A percentile compares a stretch with the other conserved stretches of the same genome.
These are phyloP conservation scores for Candida succiphila DNA, from an alignment of 805 yeast genomes.

Conservation along the genomic window DNA sequence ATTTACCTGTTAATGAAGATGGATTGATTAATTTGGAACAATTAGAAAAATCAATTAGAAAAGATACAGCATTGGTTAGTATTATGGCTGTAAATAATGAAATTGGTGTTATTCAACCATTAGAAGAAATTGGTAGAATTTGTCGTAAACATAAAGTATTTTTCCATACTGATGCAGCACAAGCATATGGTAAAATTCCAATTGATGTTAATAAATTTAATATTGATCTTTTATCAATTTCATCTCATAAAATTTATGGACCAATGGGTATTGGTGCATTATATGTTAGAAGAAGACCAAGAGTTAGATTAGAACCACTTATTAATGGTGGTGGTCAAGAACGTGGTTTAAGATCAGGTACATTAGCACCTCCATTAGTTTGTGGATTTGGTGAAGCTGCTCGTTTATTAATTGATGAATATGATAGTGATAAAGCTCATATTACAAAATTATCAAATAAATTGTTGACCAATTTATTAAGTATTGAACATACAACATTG, in stretches of 20 bases:
- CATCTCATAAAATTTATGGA: slow-evolving; percentile 95
- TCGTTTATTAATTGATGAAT: slow-evolving; percentile 65
- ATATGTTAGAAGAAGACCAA: slow-evolving; percentile 93
- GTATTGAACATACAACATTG: slow-evolving; percentile 80
- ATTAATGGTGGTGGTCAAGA: slow-evolving; percentile 99
- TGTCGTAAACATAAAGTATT: slow-evolving; percentile 85
- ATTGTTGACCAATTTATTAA: slow-evolving; percentile 60
- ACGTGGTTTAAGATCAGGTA: slow-evolving; percentile 95
- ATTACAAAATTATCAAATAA: slow-evolving; percentile 63
- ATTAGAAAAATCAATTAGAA: slow-evolving; percentile 74
- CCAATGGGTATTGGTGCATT: slow-evolving; percentile 98
- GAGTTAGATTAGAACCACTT: slow-evolving; percentile 92
- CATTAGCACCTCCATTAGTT: slow-evolving; percentile 92
- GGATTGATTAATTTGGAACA: slow-evolving; percentile 76
- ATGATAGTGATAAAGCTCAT: slow-evolving; percentile 62
- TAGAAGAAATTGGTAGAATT: slow-evolving; percentile 83
- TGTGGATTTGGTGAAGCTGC: slow-evolving; percentile 98
- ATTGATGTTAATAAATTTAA: slow-evolving; percentile 89
- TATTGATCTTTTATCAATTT: slow-evolving; percentile 86
- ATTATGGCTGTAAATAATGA: slow-evolving; percentile 98
- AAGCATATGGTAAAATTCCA: slow-evolving; percentile 90
- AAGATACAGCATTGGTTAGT: slow-evolving; percentile 84
- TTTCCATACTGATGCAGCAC: slow-evolving; percentile 97
- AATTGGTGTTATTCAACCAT: slow-evolving; percentile 94
- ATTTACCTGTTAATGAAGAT: slow-evolving; percentile 70